A percentile compares a stretch with the other conserved stretches of the same genome.
Conservation (phyloP, 106 monocot genomes). For the Hemerocallis citrina region DNA sequence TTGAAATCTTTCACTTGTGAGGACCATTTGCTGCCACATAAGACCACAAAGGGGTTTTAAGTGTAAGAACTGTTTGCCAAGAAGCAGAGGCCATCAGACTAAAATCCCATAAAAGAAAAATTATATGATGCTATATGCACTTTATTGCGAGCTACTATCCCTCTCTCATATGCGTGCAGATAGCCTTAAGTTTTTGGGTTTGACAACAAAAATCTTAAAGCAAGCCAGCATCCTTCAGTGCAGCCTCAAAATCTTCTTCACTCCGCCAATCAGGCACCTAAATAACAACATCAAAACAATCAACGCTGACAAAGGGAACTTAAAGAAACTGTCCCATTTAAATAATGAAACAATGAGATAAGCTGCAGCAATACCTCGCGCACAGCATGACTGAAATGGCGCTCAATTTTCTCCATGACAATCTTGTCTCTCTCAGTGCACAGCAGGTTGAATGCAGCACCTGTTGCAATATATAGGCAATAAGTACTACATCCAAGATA, state of each 20-base stretch:
- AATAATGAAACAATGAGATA: neutral
- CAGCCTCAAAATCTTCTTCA: slow-evolving; percentile 45
- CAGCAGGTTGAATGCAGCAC: slow-evolving; percentile 83
- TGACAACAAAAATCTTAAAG: no score
- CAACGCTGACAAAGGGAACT: neutral
- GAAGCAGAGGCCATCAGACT: neutral
- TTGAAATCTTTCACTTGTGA: no score
- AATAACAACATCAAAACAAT: no score
- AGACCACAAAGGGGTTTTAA: neutral
- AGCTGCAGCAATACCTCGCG: slow-evolving; percentile 36
- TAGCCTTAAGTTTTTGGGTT: neutral
- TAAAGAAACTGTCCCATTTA: neutral
- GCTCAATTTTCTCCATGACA: slow-evolving; percentile 78
- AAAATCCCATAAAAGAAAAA: neutral
- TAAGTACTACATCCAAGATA: no score
- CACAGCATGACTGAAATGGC: slow-evolving; percentile 52
- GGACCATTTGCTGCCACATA: neutral
- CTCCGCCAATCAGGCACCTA: slow-evolving; percentile 36
- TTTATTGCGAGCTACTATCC: neutral
- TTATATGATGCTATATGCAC: neutral
- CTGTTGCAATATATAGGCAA: no score
- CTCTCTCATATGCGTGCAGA: neutral
- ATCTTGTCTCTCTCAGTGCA: slow-evolving; percentile 35
- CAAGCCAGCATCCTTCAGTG: slow-evolving; percentile 52
- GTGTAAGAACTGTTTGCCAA: neutral